A percentile compares a stretch with the other conserved stretches of the same genome.
phyloP scores from a whole-genome alignment of 2,329 filamentous ascomycete genomes.

The Ophiostoma triangulosporum region DNA sequence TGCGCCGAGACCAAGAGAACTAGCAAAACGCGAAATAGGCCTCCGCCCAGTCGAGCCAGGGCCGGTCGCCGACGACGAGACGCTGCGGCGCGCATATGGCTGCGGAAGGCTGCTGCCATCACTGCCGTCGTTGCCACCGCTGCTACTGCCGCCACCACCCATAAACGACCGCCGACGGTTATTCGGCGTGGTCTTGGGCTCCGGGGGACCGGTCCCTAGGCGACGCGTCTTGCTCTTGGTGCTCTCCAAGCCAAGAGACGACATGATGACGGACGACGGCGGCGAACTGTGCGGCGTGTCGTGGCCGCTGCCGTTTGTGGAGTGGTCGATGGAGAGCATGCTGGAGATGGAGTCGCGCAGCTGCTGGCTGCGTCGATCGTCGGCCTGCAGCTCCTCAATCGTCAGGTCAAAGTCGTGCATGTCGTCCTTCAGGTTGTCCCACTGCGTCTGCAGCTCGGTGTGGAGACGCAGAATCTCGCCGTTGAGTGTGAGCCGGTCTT shows the following conservation, averaged over 20 bases:
- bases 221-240: slow-evolving; percentile 26
- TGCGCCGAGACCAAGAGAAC: slow-evolving; percentile 1
- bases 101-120: slow-evolving; percentile 29
- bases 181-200: slow-evolving; percentile 25
- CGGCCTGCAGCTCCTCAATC: slow-evolving; percentile 58
- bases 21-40: slow-evolving; percentile 21
- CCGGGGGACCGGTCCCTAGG: neutral
- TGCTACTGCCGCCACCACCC: slow-evolving; percentile 10
- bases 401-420: slow-evolving; percentile 64
- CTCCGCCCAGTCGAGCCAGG: slow-evolving; percentile 28
- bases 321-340: slow-evolving; percentile 72
- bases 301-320: slow-evolving; percentile 52
- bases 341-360: slow-evolving; percentile 87
- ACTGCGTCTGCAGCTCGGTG: slow-evolving; percentile 71
- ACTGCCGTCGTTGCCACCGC: slow-evolving; percentile 9
- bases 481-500: slow-evolving; percentile 89
- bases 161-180: slow-evolving; percentile 31
- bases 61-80: slow-evolving; percentile 29
- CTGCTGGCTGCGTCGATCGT: slow-evolving; percentile 50
- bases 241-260: slow-evolving; percentile 32
- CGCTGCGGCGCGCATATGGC: slow-evolving; percentile 31
- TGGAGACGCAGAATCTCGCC: slow-evolving; percentile 84
- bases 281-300: slow-evolving; percentile 59
- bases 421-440: slow-evolving; percentile 60
- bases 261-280: slow-evolving; percentile 48